Evolutionary conservation across 331 rosid genomes (phyloP), one percentile per base, ranked within the genome.

Genomic region (Cydonia oblonga): DNA sequence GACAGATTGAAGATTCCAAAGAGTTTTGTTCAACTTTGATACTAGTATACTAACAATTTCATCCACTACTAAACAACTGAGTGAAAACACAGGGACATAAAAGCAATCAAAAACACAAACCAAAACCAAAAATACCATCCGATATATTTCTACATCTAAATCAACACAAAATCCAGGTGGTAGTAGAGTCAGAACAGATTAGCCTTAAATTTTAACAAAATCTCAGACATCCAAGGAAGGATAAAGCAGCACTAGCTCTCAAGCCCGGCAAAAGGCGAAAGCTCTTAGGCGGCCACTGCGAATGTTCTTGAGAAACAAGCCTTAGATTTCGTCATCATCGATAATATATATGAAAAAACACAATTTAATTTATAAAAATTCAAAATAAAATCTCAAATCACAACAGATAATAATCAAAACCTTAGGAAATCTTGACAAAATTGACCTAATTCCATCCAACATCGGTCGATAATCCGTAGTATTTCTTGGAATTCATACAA

Each of bases 201-300:
- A 61, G 13, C 44, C 13, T 9, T 38, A 3, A 38, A 38, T 38
- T 38, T 10, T 38, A 10, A 10, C 4, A 38, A 38, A 46, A 15
- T 38, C 44, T 38, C 44, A 38, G 44, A 38, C 44, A 38, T 38
- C 44, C 44, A 38, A 10, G 44, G 44, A 38, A 38, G 44, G 44
- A 40, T 0, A 40, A 49, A 49, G 54, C 20, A 49, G 54, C 54
- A 49, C 5, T 0, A 49, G n/a, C 54, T 16, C 54, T 49, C 54
- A 14, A 49, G 54, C 54, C 54, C 20, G 54, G 54, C 54, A 3
- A 49, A 87, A 84, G 89, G 81, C 87, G 81, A 82, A 84, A 82
- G 89, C 81, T 69, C 73, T 69, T 30, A 52, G 63, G 46, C 73
- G 30, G 62, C 73, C 73, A 69, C 63, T 52, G 73, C 63, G 63